Evolutionary conservation across 148 eudicot genomes (phyloP).

Genomic region (Selenicereus undatus): DNA sequence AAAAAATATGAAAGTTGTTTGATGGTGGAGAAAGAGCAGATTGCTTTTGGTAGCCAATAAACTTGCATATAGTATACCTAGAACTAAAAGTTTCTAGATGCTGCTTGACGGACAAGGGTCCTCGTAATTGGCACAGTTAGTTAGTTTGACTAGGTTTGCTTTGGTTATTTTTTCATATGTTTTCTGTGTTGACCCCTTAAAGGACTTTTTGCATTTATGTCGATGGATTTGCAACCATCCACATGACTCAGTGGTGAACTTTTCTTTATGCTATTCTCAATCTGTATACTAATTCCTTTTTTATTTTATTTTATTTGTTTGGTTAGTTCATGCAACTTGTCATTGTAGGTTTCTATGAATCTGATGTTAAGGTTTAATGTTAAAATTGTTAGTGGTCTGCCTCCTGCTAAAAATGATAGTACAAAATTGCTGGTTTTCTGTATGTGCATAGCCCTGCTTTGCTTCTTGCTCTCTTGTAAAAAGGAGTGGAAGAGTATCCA

Average conservation of each 20-base stretch:
- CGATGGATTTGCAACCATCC: background rate
- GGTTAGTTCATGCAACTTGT: background rate
- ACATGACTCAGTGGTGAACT: background rate
- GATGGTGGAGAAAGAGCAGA: background rate
- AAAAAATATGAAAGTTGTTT: background rate
- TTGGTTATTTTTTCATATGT: background rate
- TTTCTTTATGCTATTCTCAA: background rate
- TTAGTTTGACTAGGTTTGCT: background rate
- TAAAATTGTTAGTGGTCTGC: background rate
- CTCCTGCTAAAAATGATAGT: background rate
- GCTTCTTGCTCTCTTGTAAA: background rate
- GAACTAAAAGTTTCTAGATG: background rate
- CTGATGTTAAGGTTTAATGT: background rate
- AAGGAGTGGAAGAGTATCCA: background rate
- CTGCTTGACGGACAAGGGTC: background rate
- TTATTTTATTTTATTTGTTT: background rate
- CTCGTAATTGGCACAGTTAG: background rate
- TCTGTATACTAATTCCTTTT: background rate
- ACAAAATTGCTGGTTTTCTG: background rate
- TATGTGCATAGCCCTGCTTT: background rate
- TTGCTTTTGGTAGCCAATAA: background rate
- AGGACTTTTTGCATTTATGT: background rate
- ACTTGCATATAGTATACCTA: background rate
- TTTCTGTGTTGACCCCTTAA: background rate
- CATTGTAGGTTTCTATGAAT: background rate